These are phyloP conservation scores for Backusella psychrophila DNA, from an alignment of 192 early-diverging fungal species.

Conservation along the genomic window DNA sequence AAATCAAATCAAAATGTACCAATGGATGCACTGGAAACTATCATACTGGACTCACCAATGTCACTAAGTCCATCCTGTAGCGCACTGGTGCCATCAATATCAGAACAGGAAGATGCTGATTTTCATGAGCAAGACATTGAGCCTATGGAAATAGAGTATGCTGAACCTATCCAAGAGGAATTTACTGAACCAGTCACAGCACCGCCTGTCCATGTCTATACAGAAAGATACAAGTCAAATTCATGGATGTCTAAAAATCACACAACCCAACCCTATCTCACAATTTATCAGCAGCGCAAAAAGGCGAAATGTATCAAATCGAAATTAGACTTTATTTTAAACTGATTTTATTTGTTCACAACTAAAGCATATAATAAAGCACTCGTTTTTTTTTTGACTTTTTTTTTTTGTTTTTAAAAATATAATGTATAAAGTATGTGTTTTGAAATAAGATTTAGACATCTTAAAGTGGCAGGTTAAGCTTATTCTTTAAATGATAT, in stretches of 20 bases:
- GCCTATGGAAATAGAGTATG: no score
- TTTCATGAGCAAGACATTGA: background rate
- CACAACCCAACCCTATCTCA: background rate
- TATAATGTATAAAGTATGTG: no score
- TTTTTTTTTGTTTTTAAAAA: no score
- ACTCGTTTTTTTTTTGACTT: no score
- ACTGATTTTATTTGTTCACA: background rate
- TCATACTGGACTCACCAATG: background rate
- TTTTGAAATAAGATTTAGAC: no score
- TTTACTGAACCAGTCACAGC: background rate
- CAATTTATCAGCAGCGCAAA: background rate
- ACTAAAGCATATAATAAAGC: no score
- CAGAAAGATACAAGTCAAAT: background rate
- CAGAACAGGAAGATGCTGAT: background rate
- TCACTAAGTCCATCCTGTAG: background rate
- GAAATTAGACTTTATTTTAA: constrained; percentile 14
- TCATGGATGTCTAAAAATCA: background rate
- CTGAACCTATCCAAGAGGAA: no score
- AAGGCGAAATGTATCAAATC: background rate
- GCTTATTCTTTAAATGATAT: background rate
- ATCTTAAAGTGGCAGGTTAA: background rate
- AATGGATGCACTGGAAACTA: background rate
- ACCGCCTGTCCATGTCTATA: background rate
- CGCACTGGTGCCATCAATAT: background rate
- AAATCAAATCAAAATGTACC: background rate